phyloP scores from a whole-genome alignment of 2,329 filamentous ascomycete species.

The Epichloe brachyelytri region DNA sequence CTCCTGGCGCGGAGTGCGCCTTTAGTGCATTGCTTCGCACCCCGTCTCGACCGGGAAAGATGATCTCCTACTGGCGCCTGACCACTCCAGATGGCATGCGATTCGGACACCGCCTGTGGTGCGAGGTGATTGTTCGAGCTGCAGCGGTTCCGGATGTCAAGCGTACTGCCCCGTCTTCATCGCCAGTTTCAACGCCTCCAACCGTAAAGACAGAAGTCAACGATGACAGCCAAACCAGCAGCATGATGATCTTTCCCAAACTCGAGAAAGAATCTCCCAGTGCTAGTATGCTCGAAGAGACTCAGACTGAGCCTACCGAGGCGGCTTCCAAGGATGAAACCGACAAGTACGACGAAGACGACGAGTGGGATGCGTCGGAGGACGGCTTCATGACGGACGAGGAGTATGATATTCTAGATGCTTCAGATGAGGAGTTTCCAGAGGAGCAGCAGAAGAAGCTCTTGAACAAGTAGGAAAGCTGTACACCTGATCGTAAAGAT shows the following conservation, averaged over 20 bases:
- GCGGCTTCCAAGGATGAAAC: conserved; percentile 39
- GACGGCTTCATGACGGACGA: conserved; percentile 89
- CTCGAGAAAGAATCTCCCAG: conserved; percentile 86
- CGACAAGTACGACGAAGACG: conserved; percentile 30
- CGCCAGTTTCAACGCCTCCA: background rate
- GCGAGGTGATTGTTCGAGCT: conserved; percentile 63
- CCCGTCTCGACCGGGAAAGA: conserved; percentile 60
- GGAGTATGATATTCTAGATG: conserved; percentile 94
- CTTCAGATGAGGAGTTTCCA: conserved; percentile 75
- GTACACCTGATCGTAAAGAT: background rate
- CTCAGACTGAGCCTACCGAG: conserved; percentile 37
- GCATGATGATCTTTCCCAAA: conserved; percentile 93
- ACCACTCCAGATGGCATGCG: conserved; percentile 67
- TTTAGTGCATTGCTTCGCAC: conserved; percentile 83
- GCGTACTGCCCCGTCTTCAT: conserved; percentile 11
- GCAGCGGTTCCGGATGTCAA: conserved; percentile 12
- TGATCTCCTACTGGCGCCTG: conserved; percentile 93
- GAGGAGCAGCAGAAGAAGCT: conserved; percentile 38
- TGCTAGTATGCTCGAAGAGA: conserved; percentile 60
- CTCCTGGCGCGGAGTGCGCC: conserved; percentile 58
- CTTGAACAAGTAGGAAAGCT: conserved; percentile 21
- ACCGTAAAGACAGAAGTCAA: conserved; percentile 15
- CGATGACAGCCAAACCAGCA: conserved; percentile 22
- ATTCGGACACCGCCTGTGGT: conserved; percentile 93
- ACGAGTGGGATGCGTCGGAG: conserved; percentile 51